Base-by-base conservation (phyloP, 1,139 yeast genomes). In the Taiozyma onychis region DNA sequence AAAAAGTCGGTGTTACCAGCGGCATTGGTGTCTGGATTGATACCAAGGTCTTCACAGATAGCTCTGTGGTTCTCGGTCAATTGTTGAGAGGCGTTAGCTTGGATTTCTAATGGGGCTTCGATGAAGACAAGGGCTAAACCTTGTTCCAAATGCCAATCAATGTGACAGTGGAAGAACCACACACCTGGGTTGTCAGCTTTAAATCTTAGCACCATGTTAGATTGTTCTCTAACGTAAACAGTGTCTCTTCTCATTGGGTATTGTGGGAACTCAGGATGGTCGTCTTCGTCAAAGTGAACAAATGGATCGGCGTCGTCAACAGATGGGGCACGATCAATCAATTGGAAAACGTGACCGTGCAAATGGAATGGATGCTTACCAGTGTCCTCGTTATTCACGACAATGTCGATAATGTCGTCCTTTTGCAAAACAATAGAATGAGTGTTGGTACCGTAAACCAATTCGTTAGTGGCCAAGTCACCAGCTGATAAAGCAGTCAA, bases 161-260 rank as follows among this genome's bases (percentile, higher is more conserved):
- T 84, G 63, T 89, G 97, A 71, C 97, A 90, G 67, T 89, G 97
- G 88, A 89, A 89, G 63, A 85, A 75, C 95, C 96, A 88, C 42
- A 88, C 89, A 62, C 96, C 96, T 28, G 96, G 96, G 66, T 88
- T 88, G 62, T 85, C 81, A 48, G 95, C 88, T 57, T 74, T 77
- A 70, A 88, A 87, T 63, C 96, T 75, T 24, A 77, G 66, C n/a
- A 77, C 79, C 62, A 88, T 76, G 68, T 83, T 82, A 32, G 91
- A 87, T 59, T 83, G 83, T 32, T 87, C 82, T 56, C 77, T 76
- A 35, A 85, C 81, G 59, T 74, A 78, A 24, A 81, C 76, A 1
- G 88, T 81, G 64, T 88, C 96, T 67, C 95, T 78, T 51, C 74
- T 69, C 78, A 83, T 73, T 47, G 95, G 95, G 62, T 70, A 70